Evolutionary conservation across 805 yeast species (phyloP).

Genomic region (Groenewaldozyma tartarivorans): DNA sequence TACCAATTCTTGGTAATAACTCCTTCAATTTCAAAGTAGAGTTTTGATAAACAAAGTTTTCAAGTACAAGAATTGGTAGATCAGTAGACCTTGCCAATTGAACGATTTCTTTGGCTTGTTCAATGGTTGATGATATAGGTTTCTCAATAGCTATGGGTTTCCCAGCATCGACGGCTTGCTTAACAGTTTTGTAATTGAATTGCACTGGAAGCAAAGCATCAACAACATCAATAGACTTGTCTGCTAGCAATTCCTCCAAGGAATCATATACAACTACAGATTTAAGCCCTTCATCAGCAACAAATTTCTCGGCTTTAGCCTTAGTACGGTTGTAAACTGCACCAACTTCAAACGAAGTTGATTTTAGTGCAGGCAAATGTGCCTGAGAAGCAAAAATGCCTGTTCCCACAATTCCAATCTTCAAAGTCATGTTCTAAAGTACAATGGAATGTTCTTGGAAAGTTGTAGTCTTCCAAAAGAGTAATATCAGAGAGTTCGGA

Average conservation of each 20-base stretch:
- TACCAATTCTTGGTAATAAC: slow-evolving; percentile 64
- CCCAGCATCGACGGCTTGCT: slow-evolving; percentile 57
- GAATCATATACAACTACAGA: slow-evolving; percentile 32
- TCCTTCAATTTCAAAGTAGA: slow-evolving; percentile 47
- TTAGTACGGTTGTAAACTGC: slow-evolving; percentile 80
- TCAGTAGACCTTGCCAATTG: slow-evolving; percentile 49
- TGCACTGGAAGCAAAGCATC: slow-evolving; percentile 91
- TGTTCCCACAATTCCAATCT: slow-evolving; percentile 23
- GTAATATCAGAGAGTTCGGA: no score
- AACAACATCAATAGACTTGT: slow-evolving; percentile 60
- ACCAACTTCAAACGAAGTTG: slow-evolving; percentile 44
- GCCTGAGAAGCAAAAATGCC: slow-evolving; percentile 72
- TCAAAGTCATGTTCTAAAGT: slow-evolving; percentile 20
- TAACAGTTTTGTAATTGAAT: slow-evolving; percentile 57
- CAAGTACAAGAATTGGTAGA: slow-evolving; percentile 67
- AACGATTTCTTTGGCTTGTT: slow-evolving; percentile 75
- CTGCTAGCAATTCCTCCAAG: slow-evolving; percentile 56
- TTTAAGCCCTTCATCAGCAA: slow-evolving; percentile 45
- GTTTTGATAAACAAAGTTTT: slow-evolving; percentile 74
- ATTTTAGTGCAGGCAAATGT: slow-evolving; percentile 62
- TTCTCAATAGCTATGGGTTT: slow-evolving; percentile 82
- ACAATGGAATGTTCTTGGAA: no score
- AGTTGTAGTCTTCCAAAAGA: no score
- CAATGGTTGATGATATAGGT: slow-evolving; percentile 81
- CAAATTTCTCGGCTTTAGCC: slow-evolving; percentile 75